Base-by-base conservation (phyloP, 441 rosid species). In the Monsonia emarginata region DNA sequence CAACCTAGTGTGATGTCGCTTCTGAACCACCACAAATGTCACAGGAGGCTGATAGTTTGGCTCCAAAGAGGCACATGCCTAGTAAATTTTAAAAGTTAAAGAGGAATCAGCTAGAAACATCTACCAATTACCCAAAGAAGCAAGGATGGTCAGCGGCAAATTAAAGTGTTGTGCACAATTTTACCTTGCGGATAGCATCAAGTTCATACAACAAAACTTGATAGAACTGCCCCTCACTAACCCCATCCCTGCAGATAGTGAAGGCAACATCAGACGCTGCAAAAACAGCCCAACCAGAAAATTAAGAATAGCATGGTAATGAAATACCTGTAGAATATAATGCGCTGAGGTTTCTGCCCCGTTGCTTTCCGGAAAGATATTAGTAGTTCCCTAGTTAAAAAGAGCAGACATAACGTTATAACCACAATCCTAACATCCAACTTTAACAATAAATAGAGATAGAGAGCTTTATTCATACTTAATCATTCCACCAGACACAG, bases 41-140 rank as follows among this genome's bases (percentile, higher is more conserved):
- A 90, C 96, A 0, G 95, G 90, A 65, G 98, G 98, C 87, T 94
- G 96, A 83, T 94, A 94, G 67, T 85, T 86, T 40, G 95, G 88
- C 79, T 87, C 98, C 40, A 93, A 84, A 68, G 98, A 93, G 56
- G 94, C 96, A 76, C 98, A 93, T 13, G 97, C 98, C 98, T 93
- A 94, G 73, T 24, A 76, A 3, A 48, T 42, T 2, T 63, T 42
- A 73, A 90, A 76, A 44, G 95, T 25, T 27, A 76, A 68, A 65
- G 69, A 26, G 40, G 48, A n/a, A 21, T 30, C 0, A 13, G 27
- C 26, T 16, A 4, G 9, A 5, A 16, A 34, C 16, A 46, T 4
- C 10, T 0, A n/a, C 31, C 25, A 16, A 46, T n/a, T n/a, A 2
- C 14, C 2, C 32, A 4, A 50, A 21, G 11, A 9, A 32, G 19